phyloP scores from a whole-genome alignment of 2,329 filamentous ascomycete species.

The Didymellaceae sp. region DNA sequence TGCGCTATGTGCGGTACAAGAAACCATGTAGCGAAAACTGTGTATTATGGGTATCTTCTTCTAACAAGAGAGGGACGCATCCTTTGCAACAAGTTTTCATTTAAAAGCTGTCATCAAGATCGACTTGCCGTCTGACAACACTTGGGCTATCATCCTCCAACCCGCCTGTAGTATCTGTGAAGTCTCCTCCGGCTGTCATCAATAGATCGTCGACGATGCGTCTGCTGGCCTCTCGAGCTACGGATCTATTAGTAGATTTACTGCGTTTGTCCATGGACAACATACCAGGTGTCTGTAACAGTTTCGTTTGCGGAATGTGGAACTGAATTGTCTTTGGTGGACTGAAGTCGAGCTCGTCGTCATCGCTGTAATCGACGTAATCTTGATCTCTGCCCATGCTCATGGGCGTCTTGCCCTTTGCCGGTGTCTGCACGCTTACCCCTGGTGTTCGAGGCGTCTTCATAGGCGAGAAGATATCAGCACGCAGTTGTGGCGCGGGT shows the following conservation, averaged over 20 bases:
- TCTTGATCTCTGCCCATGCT: conserved; percentile 56
- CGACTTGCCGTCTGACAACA: conserved; percentile 53
- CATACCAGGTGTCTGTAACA: conserved; percentile 81
- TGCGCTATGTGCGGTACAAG: too few species aligned
- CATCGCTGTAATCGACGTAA: conserved; percentile 78
- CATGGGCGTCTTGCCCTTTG: conserved; percentile 48
- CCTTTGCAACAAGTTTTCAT: background rate
- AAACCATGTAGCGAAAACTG: too few species aligned
- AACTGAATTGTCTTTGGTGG: conserved; percentile 95
- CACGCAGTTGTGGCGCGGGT: conserved; percentile 80
- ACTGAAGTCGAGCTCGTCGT: conserved; percentile 68
- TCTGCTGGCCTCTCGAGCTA: conserved; percentile 79
- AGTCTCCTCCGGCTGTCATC: conserved; percentile 71
- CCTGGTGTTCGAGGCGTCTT: conserved; percentile 74
- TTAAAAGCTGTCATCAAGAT: conserved; percentile 58
- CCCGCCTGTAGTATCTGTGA: conserved; percentile 54
- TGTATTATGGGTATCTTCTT: conserved; percentile 17
- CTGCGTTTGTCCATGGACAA: background rate
- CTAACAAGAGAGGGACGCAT: conserved; percentile 6
- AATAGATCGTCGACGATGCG: conserved; percentile 82
- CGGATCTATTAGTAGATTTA: conserved; percentile 13
- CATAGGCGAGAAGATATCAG: conserved; percentile 82
- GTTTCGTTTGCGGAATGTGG: conserved; percentile 75
- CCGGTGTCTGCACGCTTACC: conserved; percentile 80
- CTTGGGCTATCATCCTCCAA: conserved; percentile 57